Conservation (phyloP, 192 early-diverging fungal genomes). For the Irineochytrium annulatum region DNA sequence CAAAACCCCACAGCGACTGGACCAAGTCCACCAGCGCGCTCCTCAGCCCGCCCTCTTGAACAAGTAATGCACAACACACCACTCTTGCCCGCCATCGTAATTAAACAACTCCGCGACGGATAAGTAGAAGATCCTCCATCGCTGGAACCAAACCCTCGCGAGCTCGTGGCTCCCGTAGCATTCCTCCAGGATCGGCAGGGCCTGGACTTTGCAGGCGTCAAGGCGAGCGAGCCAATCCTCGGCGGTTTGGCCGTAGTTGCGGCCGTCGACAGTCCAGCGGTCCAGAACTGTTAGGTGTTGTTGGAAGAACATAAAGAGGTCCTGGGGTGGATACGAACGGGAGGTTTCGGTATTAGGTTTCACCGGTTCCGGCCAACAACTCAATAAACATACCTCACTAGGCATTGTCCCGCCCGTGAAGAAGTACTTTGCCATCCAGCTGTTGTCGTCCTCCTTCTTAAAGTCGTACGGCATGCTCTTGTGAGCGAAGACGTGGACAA, state of each 20-base stretch:
- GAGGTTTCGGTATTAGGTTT: too few relatives aligned
- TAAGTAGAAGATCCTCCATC: conserved; percentile 65
- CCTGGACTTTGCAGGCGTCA: conserved; percentile 40
- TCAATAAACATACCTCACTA: conserved; percentile 38
- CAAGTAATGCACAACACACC: conserved; percentile 60
- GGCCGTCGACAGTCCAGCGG: conserved; percentile 57
- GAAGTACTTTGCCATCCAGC: conserved; percentile 55
- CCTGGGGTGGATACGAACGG: too few relatives aligned
- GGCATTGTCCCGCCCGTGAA: conserved; percentile 63
- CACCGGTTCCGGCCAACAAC: conserved; percentile 35
- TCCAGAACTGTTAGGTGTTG: conserved; percentile 48
- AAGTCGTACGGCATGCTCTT: conserved; percentile 56
- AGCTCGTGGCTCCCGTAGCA: conserved; percentile 41
- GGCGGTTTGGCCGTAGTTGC: conserved; percentile 52
- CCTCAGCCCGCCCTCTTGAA: too few relatives aligned
- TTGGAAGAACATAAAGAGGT: conserved; percentile 62
- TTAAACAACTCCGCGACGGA: conserved; percentile 52
- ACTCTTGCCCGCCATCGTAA: conserved; percentile 54
- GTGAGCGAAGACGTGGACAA: conserved; percentile 64
- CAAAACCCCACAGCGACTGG: too few relatives aligned
- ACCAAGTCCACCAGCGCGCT: too few relatives aligned
- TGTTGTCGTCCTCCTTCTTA: conserved; percentile 44
- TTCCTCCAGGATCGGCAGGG: conserved; percentile 37
- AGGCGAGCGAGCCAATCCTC: conserved; percentile 53
- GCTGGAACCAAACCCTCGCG: conserved; percentile 53